A percentile compares a stretch with the other conserved stretches of the same genome.
These are phyloP conservation scores for Ilex asprella DNA, from an alignment of 257 asterid species.

Conservation along the genomic window DNA sequence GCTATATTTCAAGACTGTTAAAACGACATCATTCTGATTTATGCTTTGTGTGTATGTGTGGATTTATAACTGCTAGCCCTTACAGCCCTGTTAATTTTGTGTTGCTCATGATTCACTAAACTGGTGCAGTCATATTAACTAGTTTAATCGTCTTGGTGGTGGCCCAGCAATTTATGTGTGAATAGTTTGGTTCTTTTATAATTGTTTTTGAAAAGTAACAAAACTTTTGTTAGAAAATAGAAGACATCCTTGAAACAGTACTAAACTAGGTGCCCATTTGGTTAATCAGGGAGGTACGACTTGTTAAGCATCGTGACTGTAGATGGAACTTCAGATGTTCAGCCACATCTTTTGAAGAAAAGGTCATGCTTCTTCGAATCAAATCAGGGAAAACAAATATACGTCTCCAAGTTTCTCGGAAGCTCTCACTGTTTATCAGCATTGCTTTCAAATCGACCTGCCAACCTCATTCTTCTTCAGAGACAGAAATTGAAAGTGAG, in stretches of 20 bases:
- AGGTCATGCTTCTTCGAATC: slow-evolving; percentile 23
- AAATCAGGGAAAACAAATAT: slow-evolving; percentile 11
- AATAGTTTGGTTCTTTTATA: too few relatives aligned
- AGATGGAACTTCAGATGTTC: not conserved
- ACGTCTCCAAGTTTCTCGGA: slow-evolving; percentile 17
- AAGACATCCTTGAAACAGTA: slow-evolving; percentile 20
- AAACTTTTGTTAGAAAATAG: not conserved
- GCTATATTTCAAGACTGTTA: too few relatives aligned
- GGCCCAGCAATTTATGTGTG: too few relatives aligned
- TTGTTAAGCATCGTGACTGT: not conserved
- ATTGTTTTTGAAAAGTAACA: not conserved
- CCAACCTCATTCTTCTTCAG: slow-evolving; percentile 30
- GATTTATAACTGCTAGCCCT: too few relatives aligned
- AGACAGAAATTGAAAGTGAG: slow-evolving; percentile 21
- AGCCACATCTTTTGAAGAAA: slow-evolving; percentile 1
- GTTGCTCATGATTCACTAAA: too few relatives aligned
- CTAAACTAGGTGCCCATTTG: too few relatives aligned
- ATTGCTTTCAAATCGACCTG: slow-evolving; percentile 13
- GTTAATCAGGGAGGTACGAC: too few relatives aligned
- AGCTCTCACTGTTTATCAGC: slow-evolving; percentile 7
- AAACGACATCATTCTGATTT: too few relatives aligned
- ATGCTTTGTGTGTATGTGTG: too few relatives aligned
- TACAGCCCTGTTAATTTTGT: too few relatives aligned
- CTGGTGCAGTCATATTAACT: too few relatives aligned
- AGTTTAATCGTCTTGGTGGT: too few relatives aligned